Conservation (phyloP, 73 alveolate genomes). For the Breviolum minutum region DNA sequence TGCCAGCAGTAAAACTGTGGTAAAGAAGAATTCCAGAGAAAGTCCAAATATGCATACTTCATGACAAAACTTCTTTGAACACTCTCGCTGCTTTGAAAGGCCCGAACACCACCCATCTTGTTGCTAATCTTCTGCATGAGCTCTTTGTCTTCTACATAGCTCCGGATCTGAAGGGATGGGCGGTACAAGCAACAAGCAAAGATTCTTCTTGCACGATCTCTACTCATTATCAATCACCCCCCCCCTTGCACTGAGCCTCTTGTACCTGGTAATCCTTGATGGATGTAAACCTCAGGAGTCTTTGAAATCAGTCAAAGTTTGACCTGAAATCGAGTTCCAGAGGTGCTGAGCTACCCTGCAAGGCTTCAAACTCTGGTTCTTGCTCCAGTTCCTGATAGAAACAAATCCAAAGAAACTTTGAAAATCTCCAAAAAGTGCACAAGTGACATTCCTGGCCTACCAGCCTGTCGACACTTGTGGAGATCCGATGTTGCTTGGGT, state of each 20-base stretch:
- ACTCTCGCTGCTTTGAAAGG: background rate
- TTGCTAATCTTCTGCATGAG: constrained; percentile 84
- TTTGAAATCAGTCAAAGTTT: background rate
- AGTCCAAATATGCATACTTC: background rate
- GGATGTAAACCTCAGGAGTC: constrained; percentile 48
- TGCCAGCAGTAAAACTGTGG: no score
- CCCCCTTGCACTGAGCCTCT: constrained; percentile 9
- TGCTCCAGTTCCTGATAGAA: constrained; percentile 68
- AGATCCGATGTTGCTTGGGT: no score
- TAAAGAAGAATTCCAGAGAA: background rate
- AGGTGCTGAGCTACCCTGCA: background rate
- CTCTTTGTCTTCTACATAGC: constrained; percentile 82
- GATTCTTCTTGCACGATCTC: background rate
- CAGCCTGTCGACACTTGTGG: no score
- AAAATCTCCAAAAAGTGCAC: background rate
- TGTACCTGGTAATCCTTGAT: constrained; percentile 88
- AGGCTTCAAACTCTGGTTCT: constrained; percentile 86
- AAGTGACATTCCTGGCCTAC: background rate
- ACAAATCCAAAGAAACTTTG: background rate
- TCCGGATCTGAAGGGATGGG: constrained; percentile 31
- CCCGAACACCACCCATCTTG: constrained; percentile 88
- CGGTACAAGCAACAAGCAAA: background rate
- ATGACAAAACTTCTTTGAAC: background rate
- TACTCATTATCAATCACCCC: background rate
- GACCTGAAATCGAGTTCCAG: background rate